Percentiles rank a stretch among this genome's conserved stretches.
phyloP scores from a whole-genome alignment of 2,329 filamentous ascomycete genomes.

The Blastomyces silverae region DNA sequence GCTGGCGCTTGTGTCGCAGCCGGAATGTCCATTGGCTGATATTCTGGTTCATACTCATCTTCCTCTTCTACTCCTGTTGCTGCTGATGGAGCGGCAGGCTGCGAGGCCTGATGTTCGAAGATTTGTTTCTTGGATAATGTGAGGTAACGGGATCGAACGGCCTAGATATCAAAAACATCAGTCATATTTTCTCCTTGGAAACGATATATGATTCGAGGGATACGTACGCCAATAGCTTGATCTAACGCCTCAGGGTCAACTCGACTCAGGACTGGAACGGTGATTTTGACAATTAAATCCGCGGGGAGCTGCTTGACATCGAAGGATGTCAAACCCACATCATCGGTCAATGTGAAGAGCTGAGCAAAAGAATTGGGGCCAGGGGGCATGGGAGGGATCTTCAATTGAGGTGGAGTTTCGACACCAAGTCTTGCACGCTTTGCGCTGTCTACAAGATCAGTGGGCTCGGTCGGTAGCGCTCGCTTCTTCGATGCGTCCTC shows the following conservation, averaged over 20 bases:
- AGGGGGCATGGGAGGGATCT: conserved; percentile 64
- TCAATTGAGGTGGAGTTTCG: conserved; percentile 42
- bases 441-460: conserved; percentile 63
- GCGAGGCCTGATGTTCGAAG: conserved; percentile 20
- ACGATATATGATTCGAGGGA: background rate
- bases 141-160: conserved; percentile 36
- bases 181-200: background rate
- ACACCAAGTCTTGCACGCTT: conserved; percentile 70
- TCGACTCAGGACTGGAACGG: conserved; percentile 67
- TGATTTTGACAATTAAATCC: conserved; percentile 69
- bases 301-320: conserved; percentile 73
- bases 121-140: conserved; percentile 35
- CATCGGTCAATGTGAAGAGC: conserved; percentile 76
- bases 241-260: conserved; percentile 63
- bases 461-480: conserved; percentile 61
- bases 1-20: conserved; percentile 46
- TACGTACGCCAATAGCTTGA: conserved; percentile 62
- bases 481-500: conserved; percentile 74
- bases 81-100: conserved; percentile 27
- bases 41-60: conserved; percentile 89
- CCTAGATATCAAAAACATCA: conserved; percentile 24
- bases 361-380: conserved; percentile 74
- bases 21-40: conserved; percentile 58
- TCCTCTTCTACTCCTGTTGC: conserved; percentile 57
- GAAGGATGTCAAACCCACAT: conserved; percentile 67